Evolutionary conservation across 2,329 filamentous ascomycete genomes (phyloP).

Genomic region (Cytospora leucostoma): DNA sequence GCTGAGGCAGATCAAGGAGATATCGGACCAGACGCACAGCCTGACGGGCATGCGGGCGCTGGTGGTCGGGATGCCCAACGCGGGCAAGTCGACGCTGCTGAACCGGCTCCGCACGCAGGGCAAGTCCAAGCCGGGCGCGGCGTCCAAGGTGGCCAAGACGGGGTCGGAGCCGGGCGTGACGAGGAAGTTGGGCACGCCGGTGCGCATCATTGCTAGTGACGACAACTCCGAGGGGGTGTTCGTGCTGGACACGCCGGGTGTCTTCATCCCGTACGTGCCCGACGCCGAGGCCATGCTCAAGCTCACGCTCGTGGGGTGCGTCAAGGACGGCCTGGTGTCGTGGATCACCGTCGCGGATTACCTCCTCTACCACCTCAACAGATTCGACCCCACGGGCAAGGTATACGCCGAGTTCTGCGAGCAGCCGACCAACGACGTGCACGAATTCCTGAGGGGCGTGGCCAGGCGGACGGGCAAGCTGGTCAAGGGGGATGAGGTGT

Average conservation of each 20-base stretch:
- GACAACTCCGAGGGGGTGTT: conserved; percentile 66
- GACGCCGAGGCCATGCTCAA: conserved; percentile 90
- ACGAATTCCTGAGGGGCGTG: conserved; percentile 68
- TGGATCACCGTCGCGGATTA: conserved; percentile 84
- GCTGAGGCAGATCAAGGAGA: conserved; percentile 51
- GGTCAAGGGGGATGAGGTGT: conserved; percentile 69
- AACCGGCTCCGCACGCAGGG: conserved; percentile 78
- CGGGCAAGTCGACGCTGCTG: conserved; percentile 92
- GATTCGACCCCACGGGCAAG: conserved; percentile 50
- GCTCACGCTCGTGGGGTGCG: conserved; percentile 84
- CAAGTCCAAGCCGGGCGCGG: conserved; percentile 46
- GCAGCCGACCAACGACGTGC: conserved; percentile 80
- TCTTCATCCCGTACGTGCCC: conserved; percentile 90
- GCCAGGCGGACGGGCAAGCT: conserved; percentile 76
- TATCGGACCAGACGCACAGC: conserved; percentile 53
- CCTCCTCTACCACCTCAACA: conserved; percentile 81
- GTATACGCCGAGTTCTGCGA: conserved; percentile 63
- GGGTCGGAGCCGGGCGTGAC: conserved; percentile 90
- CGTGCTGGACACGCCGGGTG: conserved; percentile 87
- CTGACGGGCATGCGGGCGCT: conserved; percentile 84
- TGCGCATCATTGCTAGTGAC: conserved; percentile 67
- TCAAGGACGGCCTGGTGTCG: conserved; percentile 84
- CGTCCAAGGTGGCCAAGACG: conserved; percentile 72
- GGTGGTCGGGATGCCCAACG: conserved; percentile 96
- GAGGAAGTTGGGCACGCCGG: conserved; percentile 76